Evolutionary conservation across 495 filamentous ascomycete genomes (phyloP).

Genomic region (Hapsidospora chrysogenum): DNA sequence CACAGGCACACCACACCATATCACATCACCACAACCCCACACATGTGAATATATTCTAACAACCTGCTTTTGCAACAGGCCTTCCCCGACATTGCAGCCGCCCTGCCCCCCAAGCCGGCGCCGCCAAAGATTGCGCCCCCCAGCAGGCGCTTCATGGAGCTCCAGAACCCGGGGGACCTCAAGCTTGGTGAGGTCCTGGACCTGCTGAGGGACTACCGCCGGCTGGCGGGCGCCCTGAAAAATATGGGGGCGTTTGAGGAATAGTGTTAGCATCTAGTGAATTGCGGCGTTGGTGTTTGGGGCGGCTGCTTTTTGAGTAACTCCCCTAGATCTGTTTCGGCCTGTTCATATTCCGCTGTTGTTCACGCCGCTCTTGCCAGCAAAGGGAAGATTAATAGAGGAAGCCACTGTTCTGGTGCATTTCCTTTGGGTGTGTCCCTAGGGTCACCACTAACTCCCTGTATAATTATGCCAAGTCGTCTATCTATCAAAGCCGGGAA

Average conservation of each 20-base stretch:
- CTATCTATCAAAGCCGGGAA: no score
- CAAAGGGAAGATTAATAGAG: no score
- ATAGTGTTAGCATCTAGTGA: no score
- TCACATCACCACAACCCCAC: not conserved
- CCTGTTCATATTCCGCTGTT: no score
- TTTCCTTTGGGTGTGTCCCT: no score
- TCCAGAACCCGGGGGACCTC: slow-evolving; percentile 60
- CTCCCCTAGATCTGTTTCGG: no score
- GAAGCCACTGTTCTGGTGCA: no score
- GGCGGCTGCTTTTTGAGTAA: no score
- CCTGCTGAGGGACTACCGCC: slow-evolving; percentile 73
- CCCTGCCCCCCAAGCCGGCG: slow-evolving; percentile 29
- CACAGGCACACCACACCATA: not conserved
- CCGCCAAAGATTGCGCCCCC: slow-evolving; percentile 50
- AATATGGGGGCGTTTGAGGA: slow-evolving; percentile 35
- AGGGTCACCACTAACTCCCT: no score
- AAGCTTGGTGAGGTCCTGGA: slow-evolving; percentile 67
- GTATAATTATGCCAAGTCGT: no score
- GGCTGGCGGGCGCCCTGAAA: slow-evolving; percentile 53
- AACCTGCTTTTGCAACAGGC: slow-evolving; percentile 28
- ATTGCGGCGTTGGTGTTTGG: no score
- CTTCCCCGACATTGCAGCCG: slow-evolving; percentile 40
- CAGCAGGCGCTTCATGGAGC: slow-evolving; percentile 64
- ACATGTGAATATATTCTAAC: not conserved
- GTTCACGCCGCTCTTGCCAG: no score